A percentile compares a stretch with the other conserved stretches of the same genome.
These are phyloP conservation scores for Cutaneotrichosporon sp. DNA, from an alignment of 1,284 basidiomycete genomes.

Conservation along the genomic window DNA sequence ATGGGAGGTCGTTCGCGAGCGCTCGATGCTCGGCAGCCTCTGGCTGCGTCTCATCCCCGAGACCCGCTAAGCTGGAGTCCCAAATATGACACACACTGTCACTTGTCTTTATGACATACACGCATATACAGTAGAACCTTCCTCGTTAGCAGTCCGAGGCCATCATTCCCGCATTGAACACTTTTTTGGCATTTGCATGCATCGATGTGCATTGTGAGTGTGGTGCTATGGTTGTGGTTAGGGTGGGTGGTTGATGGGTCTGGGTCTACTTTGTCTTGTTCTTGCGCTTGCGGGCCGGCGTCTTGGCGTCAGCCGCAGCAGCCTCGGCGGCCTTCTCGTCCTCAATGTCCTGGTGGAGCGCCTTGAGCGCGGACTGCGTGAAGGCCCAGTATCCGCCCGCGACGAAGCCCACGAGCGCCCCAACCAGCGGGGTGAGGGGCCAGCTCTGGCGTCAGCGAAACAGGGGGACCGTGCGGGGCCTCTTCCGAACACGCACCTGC, in stretches of 20 bases:
- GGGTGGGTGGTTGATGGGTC: too few species aligned
- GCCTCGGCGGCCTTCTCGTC: slow-evolving; percentile 19
- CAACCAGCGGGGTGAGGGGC: slow-evolving; percentile 70
- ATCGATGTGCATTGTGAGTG: slow-evolving; percentile 6
- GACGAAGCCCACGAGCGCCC: slow-evolving; percentile 68
- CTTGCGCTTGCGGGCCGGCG: slow-evolving; percentile 14
- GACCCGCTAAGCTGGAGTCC: slow-evolving; percentile 4
- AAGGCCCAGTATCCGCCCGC: slow-evolving; percentile 64
- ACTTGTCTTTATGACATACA: neutral
- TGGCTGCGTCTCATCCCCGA: slow-evolving; percentile 48
- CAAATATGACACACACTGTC: too few species aligned
- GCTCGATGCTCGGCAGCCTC: slow-evolving; percentile 49
- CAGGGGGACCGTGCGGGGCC: neutral
- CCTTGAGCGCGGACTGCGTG: slow-evolving; percentile 55
- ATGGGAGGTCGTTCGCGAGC: slow-evolving; percentile 52
- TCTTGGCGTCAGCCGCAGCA: slow-evolving; percentile 8
- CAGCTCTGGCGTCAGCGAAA: slow-evolving; percentile 61
- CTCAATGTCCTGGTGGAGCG: slow-evolving; percentile 37
- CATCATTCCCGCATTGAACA: slow-evolving; percentile 4
- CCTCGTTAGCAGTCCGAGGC: neutral
- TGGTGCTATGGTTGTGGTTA: too few species aligned
- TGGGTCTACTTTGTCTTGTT: slow-evolving; percentile 18
- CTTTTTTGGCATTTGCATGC: neutral
- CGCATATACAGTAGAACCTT: neutral
- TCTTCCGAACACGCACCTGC: slow-evolving; percentile 79